Evolutionary conservation across 306 rosid genomes (phyloP), one percentile per base, ranked within the genome.

Genomic region (Cicer chorassanicum): DNA sequence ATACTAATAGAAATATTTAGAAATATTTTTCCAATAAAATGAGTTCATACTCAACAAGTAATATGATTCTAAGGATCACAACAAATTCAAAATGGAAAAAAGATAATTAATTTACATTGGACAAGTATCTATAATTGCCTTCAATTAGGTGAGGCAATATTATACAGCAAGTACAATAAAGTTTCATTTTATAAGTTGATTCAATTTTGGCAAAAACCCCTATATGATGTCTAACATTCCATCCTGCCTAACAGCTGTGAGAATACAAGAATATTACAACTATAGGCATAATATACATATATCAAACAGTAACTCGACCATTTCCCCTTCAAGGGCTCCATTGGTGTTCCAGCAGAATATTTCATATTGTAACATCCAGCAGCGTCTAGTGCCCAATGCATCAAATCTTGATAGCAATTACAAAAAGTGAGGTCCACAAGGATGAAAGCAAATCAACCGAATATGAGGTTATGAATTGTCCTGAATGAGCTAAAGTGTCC

Each of bases 301-400:
- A 16, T 34, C 70, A 51, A 51, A 72, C 80, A 6, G 48, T 45
- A 36, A 73, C 57, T 67, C 78, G 60, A 48, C 70, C 73, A 67
- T 66, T 72, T 66, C 69, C 72, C 69, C 49, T 38, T 44, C 49
- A 21, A 24, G 53, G 64, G 66, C 38, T 65, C 40, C 75, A n/a
- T n/a, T 50, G 46, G 55, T 19, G 59, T 43, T 36, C 54, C 68
- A 44, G 59, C 63, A 72, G 43, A 41, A 65, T 3, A 16, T 51
- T 78, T 67, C 59, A 68, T 41, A 36, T 18, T 41, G 34, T 38
- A 67, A 55, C 73, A 73, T 78, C 73, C 79, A 66, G 61, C 79
- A 66, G 61, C 54, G 49, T 76, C 74, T 19, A 64, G 70, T 41
- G 43, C 53, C 21, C 67, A 50, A 19, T 21, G 62, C 63, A 48